Base-by-base conservation (phyloP, 2,329 filamentous ascomycete genomes). In the Pestalotiopsis sp. region DNA sequence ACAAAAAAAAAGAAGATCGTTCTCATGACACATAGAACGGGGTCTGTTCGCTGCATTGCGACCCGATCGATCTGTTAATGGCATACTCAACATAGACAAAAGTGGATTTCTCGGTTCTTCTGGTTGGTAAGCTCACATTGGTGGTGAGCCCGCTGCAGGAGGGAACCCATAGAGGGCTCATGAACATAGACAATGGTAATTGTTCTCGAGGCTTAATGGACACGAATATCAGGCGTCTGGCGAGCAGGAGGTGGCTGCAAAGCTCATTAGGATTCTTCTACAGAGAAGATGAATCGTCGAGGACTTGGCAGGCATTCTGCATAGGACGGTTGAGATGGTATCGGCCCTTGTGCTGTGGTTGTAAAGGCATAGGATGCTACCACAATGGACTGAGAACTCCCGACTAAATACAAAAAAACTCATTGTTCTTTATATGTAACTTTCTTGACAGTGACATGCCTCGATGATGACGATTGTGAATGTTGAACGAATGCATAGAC, bases 21-120 rank as follows among this genome's bases (percentile, higher is more conserved):
- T 74, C 72, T 74, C 74, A 71, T 73, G 74, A 74, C 73, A 75
- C 76, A 76, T 78, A 77, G 76, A 78, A 74, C 70, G 75, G 76
- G 74, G 74, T 74, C 70, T 75, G 71, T 56, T 72, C 74, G 72
- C 74, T 74, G 76, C 73, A 73, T 74, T 72, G 75, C 74, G 61
- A 39, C 38, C 31, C 74, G 75, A 72, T 59, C 73, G 73, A 76
- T 75, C 75, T 76, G 73, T 77, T 76, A 75, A 78, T 77, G 74
- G 74, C 59, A 62, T 75, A 78, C 76, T 76, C 74, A 76, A 52
- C 83, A 87, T 89, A 90, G 87, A 90, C 85, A 89, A 89, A 89
- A 89, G 85, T 86, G 86, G 87, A 87, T 88, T 88, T 87, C 86
- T 89, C 86, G 83, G 85, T 86, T 86, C 81, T 87, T 52, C 84